Base-by-base conservation (phyloP, 441 rosid species). In the Flueggea neowawraea region DNA sequence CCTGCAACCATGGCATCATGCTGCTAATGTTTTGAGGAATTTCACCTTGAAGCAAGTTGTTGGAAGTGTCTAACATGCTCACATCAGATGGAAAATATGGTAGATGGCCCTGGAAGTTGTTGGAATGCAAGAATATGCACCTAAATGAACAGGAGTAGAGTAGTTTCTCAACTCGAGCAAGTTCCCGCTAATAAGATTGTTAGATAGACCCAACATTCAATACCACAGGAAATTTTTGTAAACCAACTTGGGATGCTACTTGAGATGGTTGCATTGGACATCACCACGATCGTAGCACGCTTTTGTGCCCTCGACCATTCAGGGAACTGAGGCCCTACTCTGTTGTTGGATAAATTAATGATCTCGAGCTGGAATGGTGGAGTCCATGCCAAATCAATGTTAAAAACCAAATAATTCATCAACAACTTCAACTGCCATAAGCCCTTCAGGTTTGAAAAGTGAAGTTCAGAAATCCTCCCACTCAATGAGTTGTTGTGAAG, bases 371-470 rank as follows among this genome's bases (percentile, higher is more conserved):
- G 69, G n/a, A 73, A 73, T 31, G 73, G 73, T 51, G 78, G 75
- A 5, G 58, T 13, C 75, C 78, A 77, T 0, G 22, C 11, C 2
- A 69, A 16, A 48, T 52, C 57, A 52, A 78, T 0, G 13, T 82
- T 58, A 4, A 82, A 69, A 55, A 51, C 59, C 31, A 84, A 68
- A 32, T 73, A 58, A 67, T 72, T 69, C 43, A 36, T 45, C 15
- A 3, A 16, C 2, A 13, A 3, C 36, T 61, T 31, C 65, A 75
- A 44, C 60, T 16, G 58, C 51, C 59, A 62, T 4, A 84, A 66
- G 16, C 69, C 52, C 13, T 61, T 59, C 54, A 80, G 83, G 4
- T 79, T 80, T 0, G 56, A 12, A 9, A 84, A 78, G 39, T 80
- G 84, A 43, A 65, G 61, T 68, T 76, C 78, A 2, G 58, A 58